Evolutionary conservation across 495 filamentous ascomycete genomes (phyloP).

Genomic region (Astrothelium subdiscretum): DNA sequence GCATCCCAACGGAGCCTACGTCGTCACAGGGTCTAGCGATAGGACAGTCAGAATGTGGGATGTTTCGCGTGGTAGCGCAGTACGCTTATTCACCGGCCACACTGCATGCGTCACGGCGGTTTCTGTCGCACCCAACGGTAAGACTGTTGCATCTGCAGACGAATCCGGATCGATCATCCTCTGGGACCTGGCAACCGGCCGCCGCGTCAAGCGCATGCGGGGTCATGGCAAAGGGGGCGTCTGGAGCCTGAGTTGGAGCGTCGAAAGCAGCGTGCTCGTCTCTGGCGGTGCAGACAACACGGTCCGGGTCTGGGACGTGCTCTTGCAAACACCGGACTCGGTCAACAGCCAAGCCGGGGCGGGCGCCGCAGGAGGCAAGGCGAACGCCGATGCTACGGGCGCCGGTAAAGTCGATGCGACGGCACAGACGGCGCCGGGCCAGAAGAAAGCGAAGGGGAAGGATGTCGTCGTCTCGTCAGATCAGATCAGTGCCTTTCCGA

Average conservation of each 20-base stretch:
- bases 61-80: conserved; percentile 69
- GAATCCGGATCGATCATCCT: conserved; percentile 74
- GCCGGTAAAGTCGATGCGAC: conserved; percentile 33
- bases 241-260: conserved; percentile 82
- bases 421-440: conserved; percentile 5
- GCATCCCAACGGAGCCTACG: conserved; percentile 84
- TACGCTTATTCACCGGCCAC: conserved; percentile 88
- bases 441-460: conserved; percentile 68
- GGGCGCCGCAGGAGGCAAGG: conserved; percentile 38
- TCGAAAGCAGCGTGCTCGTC: conserved; percentile 76
- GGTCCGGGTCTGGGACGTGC: conserved; percentile 76
- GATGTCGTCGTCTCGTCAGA: conserved; percentile 83
- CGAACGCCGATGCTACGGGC: neutral
- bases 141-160: conserved; percentile 78
- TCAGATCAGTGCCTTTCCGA: conserved; percentile 84
- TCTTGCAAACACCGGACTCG: conserved; percentile 19
- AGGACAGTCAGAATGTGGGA: conserved; percentile 95
- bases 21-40: conserved; percentile 84
- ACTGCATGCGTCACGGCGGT: conserved; percentile 71
- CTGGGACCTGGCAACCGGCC: conserved; percentile 80
- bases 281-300: conserved; percentile 88
- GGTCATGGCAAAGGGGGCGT: conserved; percentile 91
- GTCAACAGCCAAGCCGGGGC: conserved; percentile 50
- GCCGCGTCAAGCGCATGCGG: conserved; percentile 77
- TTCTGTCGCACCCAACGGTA: conserved; percentile 75